These are phyloP conservation scores for Thinopyrum elongatum DNA, from an alignment of 176 grass and related monocot genomes.

Conservation along the genomic window DNA sequence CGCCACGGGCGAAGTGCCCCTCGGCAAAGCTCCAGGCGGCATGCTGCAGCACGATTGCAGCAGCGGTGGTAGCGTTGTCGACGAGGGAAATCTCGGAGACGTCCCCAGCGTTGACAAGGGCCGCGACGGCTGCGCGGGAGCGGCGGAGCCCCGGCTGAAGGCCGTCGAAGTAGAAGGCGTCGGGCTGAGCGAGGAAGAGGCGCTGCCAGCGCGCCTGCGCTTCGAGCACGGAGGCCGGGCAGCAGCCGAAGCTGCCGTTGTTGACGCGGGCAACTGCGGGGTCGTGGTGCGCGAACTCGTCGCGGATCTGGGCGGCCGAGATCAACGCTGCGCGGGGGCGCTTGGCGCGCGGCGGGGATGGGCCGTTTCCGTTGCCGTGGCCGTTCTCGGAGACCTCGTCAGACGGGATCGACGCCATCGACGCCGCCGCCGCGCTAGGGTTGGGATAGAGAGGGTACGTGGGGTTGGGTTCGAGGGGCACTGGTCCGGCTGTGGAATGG, in stretches of 20 bases:
- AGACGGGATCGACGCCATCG: conserved; percentile 37
- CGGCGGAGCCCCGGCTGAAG: conserved; percentile 57
- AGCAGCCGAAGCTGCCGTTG: conserved; percentile 96
- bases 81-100: conserved; percentile 78
- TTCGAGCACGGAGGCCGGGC: conserved; percentile 69
- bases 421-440: conserved; percentile 44
- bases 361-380: conserved; percentile 29
- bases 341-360: conserved; percentile 33
- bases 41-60: conserved; percentile 89
- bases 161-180: conserved; percentile 72
- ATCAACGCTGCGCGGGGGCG: conserved; percentile 34
- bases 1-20: conserved; percentile 58
- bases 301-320: conserved; percentile 45
- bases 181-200: conserved; percentile 77
- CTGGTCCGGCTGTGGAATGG: neutral
- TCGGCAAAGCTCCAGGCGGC: conserved; percentile 76
- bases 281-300: conserved; percentile 88
- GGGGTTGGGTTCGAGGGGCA: neutral
- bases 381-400: conserved; percentile 46
- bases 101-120: conserved; percentile 49
- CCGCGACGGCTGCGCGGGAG: conserved; percentile 56
- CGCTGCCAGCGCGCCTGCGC: conserved; percentile 66
- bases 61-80: conserved; percentile 92
- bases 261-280: conserved; percentile 65
- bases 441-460: conserved; percentile 18